These are phyloP conservation scores for Phytophthora palmivora DNA, from an alignment of 352 stramenopile genomes.

Conservation along the genomic window DNA sequence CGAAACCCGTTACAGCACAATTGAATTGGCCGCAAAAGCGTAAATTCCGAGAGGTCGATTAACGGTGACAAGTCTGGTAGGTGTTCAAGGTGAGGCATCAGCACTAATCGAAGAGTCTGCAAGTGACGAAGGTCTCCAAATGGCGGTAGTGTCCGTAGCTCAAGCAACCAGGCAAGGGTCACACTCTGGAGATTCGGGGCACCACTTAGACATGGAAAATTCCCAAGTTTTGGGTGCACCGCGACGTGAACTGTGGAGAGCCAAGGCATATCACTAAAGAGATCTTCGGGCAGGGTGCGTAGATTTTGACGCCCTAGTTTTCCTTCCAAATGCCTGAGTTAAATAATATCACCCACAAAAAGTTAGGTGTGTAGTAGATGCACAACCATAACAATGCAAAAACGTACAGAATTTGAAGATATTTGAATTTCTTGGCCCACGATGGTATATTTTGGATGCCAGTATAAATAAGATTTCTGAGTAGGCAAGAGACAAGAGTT, in stretches of 20 bases:
- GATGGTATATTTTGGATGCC: slow-evolving; percentile 23
- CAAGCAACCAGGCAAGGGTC: slow-evolving; percentile 20
- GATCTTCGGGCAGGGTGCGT: slow-evolving; percentile 10
- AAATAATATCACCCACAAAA: no score
- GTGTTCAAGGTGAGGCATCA: slow-evolving; percentile 19
- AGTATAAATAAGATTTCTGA: slow-evolving; percentile 30
- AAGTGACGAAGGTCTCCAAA: slow-evolving; percentile 15
- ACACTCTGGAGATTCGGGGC: slow-evolving; percentile 32
- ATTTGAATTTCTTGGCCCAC: slow-evolving; percentile 31
- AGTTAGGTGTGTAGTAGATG: no score
- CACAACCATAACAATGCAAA: no score
- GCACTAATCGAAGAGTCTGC: slow-evolving; percentile 7
- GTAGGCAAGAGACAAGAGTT: not conserved
- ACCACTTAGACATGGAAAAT: slow-evolving; percentile 22
- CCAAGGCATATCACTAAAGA: slow-evolving; percentile 34
- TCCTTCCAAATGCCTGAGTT: slow-evolving; percentile 36
- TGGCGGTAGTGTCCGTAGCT: slow-evolving; percentile 7
- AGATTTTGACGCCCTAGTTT: slow-evolving; percentile 25
- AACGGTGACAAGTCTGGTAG: slow-evolving; percentile 22
- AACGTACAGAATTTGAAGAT: slow-evolving; percentile 43
- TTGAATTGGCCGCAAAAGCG: slow-evolving; percentile 9
- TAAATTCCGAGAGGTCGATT: slow-evolving; percentile 7
- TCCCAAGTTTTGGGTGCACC: slow-evolving; percentile 8
- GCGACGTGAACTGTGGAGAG: slow-evolving; percentile 27
- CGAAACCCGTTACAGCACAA: slow-evolving; percentile 36